Evolutionary conservation across 2,329 filamentous ascomycete genomes (phyloP).

Genomic region (Fusarium transvaalense): DNA sequence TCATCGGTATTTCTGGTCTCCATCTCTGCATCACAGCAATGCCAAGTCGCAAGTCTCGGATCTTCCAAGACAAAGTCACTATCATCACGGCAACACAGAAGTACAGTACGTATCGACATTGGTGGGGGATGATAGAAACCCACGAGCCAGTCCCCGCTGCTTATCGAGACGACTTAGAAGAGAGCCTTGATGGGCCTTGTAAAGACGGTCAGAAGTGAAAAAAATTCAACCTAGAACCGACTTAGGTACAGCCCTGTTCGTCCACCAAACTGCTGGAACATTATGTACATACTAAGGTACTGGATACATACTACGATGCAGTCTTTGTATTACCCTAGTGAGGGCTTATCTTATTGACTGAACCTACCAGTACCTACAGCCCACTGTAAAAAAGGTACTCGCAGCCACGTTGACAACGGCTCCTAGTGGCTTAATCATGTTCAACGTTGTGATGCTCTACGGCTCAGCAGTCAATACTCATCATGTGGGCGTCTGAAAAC

Average conservation of each 20-base stretch:
- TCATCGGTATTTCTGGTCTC: slow-evolving; percentile 17
- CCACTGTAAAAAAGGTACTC: slow-evolving; percentile 5
- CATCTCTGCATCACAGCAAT: slow-evolving; percentile 13
- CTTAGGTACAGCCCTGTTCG: slow-evolving; percentile 8
- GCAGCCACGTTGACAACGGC: slow-evolving; percentile 40
- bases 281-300: slow-evolving; percentile 8
- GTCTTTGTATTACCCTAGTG: slow-evolving; percentile 25
- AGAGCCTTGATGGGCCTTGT: slow-evolving; percentile 9
- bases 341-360: slow-evolving; percentile 24
- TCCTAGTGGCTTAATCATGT: slow-evolving; percentile 29
- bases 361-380: slow-evolving; percentile 3
- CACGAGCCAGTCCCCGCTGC: slow-evolving; percentile 24
- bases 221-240: background rate
- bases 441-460: slow-evolving; percentile 3
- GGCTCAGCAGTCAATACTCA: slow-evolving; percentile 14
- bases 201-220: slow-evolving; percentile 21
- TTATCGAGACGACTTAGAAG: slow-evolving; percentile 23
- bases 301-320: slow-evolving; percentile 19
- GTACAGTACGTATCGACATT: background rate
- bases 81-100: slow-evolving; percentile 15
- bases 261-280: slow-evolving; percentile 27
- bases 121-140: background rate
- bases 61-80: slow-evolving; percentile 23
- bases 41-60: slow-evolving; percentile 35
- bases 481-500: slow-evolving; percentile 23